These are phyloP conservation scores for Melaleuca quinquenervia DNA, from an alignment of 345 rosid genomes.

Conservation along the genomic window DNA sequence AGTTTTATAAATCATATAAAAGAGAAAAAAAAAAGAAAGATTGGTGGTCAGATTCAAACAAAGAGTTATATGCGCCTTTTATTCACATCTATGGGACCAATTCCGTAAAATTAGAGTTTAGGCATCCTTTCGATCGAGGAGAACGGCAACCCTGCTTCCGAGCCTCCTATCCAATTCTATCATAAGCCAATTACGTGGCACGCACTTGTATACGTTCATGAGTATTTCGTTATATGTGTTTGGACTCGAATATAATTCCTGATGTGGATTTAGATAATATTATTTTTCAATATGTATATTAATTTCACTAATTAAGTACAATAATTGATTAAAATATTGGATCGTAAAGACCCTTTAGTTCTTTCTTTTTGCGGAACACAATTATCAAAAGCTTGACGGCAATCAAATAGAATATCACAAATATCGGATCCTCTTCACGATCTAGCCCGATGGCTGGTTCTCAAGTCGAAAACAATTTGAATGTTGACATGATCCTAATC, in stretches of 20 bases:
- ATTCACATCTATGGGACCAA: not conserved
- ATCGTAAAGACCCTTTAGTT: not conserved
- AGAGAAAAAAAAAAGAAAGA: no score
- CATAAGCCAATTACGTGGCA: no score
- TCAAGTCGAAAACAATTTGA: not conserved
- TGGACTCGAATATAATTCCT: not conserved
- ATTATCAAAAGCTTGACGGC: not conserved
- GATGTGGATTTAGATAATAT: not conserved
- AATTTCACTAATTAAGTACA: not conserved
- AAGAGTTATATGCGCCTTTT: not conserved
- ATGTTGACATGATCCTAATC: not conserved
- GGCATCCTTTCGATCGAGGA: no score
- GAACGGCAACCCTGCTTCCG: no score
- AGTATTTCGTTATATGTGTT: not conserved
- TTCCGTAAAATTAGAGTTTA: not conserved
- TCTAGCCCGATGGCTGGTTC: not conserved
- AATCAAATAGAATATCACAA: not conserved
- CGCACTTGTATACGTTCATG: no score
- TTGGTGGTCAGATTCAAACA: not conserved
- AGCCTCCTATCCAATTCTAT: no score
- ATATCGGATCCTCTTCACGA: not conserved
- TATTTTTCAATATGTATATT: not conserved
- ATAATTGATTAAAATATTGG: not conserved
- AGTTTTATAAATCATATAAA: not conserved
- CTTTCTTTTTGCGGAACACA: not conserved